phyloP scores from a whole-genome alignment of 805 yeast genomes.

The Pichia sporocuriosa region DNA sequence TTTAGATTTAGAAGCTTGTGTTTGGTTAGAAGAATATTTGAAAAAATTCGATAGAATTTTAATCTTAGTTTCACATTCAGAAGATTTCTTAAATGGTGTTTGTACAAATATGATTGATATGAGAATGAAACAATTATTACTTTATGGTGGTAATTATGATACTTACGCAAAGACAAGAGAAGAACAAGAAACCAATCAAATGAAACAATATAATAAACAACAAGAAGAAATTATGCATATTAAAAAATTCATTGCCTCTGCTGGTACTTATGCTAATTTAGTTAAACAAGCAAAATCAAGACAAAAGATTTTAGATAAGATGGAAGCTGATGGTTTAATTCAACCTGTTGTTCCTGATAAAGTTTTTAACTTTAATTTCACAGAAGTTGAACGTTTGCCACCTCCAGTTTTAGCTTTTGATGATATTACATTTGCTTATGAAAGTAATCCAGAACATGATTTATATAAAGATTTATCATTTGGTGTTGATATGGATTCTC shows the following conservation, averaged over 20 bases:
- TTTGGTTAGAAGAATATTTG: slow-evolving; percentile 97
- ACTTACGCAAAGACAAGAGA: slow-evolving; percentile 90
- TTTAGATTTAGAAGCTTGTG: slow-evolving; percentile 98
- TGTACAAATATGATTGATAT: slow-evolving; percentile 97
- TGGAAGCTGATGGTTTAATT: slow-evolving; percentile 98
- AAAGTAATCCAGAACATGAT: slow-evolving; percentile 75
- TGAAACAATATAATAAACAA: slow-evolving; percentile 94
- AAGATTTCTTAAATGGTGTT: slow-evolving; percentile 98
- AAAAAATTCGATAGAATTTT: slow-evolving; percentile 90
- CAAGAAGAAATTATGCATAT: slow-evolving; percentile 98
- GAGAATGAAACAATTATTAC: slow-evolving; percentile 69
- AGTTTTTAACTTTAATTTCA: slow-evolving; percentile 90
- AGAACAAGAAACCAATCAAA: slow-evolving; percentile 94
- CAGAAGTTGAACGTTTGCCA: slow-evolving; percentile 93
- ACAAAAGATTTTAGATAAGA: slow-evolving; percentile 98
- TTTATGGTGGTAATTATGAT: slow-evolving; percentile 98
- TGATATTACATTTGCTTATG: slow-evolving; percentile 88
- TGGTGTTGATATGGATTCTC: slow-evolving; percentile 99
- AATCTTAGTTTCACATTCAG: slow-evolving; percentile 94
- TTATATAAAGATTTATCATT: slow-evolving; percentile 86
- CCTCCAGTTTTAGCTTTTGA: slow-evolving; percentile 98
- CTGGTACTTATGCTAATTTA: slow-evolving; percentile 98
- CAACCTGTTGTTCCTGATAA: slow-evolving; percentile 89
- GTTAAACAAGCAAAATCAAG: slow-evolving; percentile 98
- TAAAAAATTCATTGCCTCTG: slow-evolving; percentile 97